phyloP scores from a whole-genome alignment of 2,329 filamentous ascomycete genomes.

The Claviceps sp. region DNA sequence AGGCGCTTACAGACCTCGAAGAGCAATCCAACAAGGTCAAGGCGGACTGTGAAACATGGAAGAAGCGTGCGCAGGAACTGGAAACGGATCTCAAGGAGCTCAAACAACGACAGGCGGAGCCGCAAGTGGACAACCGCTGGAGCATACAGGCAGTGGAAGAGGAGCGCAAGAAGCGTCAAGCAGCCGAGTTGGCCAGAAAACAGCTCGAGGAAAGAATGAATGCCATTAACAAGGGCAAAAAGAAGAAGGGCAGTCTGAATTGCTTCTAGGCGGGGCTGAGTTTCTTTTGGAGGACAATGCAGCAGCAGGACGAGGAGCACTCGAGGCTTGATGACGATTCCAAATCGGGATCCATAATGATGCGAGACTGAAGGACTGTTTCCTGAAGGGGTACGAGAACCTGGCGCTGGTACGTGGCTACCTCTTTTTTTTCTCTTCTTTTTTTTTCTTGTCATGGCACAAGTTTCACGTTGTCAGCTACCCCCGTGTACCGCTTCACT shows the following conservation, averaged over 20 bases:
- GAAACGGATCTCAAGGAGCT: slow-evolving; percentile 60
- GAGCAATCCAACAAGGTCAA: slow-evolving; percentile 85
- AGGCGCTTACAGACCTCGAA: slow-evolving; percentile 89
- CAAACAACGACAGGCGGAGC: slow-evolving; percentile 35
- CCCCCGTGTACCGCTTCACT: too few species aligned
- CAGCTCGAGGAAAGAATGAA: slow-evolving; percentile 94
- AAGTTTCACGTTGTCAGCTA: too few species aligned
- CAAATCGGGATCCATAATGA: background rate
- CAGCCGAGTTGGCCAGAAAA: slow-evolving; percentile 76
- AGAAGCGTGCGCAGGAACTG: slow-evolving; percentile 66
- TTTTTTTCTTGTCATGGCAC: background rate
- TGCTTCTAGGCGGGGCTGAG: slow-evolving; percentile 58
- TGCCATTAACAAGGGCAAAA: slow-evolving; percentile 75
- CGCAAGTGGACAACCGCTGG: slow-evolving; percentile 44
- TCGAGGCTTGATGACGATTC: background rate
- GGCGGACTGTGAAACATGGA: slow-evolving; percentile 79
- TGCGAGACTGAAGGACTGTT: too few species aligned
- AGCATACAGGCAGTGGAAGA: slow-evolving; percentile 88
- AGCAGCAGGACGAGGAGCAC: background rate
- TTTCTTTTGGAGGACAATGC: slow-evolving; percentile 7
- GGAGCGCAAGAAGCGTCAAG: slow-evolving; percentile 81
- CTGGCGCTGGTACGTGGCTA: background rate
- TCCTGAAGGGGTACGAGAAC: background rate
- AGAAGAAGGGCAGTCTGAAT: slow-evolving; percentile 91
- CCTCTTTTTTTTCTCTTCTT: background rate